Conservation (phyloP, 2,329 filamentous ascomycete genomes). For the Stemphylium vesicarium region DNA sequence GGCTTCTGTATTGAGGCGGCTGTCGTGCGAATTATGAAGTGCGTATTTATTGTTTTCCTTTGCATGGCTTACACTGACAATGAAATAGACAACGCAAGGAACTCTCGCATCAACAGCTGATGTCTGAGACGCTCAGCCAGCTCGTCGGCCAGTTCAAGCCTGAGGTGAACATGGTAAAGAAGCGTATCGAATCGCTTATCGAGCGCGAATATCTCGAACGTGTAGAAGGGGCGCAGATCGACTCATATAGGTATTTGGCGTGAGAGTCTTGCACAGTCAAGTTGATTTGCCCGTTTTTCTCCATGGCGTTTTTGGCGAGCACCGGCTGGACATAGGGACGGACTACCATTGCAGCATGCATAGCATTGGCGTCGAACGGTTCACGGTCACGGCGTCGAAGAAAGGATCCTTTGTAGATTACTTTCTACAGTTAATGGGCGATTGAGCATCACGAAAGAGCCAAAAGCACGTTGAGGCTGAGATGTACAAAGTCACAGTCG, state of each 20-base stretch:
- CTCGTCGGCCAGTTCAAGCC: constrained; percentile 74
- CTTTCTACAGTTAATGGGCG: neutral
- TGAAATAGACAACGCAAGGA: constrained; percentile 71
- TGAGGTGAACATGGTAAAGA: constrained; percentile 79
- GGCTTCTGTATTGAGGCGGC: constrained; percentile 76
- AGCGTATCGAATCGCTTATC: constrained; percentile 78
- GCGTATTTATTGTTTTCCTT: constrained; percentile 47
- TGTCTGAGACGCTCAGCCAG: constrained; percentile 75
- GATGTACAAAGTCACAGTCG: too few species aligned
- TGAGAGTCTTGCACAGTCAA: constrained; percentile 45
- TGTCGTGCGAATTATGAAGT: constrained; percentile 87
- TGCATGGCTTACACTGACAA: constrained; percentile 20
- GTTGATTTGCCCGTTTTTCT: neutral
- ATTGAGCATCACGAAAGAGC: too few species aligned
- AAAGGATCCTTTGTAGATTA: neutral
- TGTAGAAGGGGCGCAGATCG: constrained; percentile 66
- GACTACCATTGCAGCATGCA: constrained; percentile 13
- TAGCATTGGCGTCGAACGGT: constrained; percentile 19
- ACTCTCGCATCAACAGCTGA: constrained; percentile 70
- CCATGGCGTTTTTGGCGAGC: constrained; percentile 1
- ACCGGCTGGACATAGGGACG: constrained; percentile 5
- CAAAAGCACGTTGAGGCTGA: too few species aligned
- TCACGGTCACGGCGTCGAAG: neutral
- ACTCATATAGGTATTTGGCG: constrained; percentile 75
- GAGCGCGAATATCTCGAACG: constrained; percentile 79